Evolutionary conservation across 164 flowering plant genomes (phyloP), one percentile per base, ranked within the genome.

Genomic region (Umbilicus rupestris): DNA sequence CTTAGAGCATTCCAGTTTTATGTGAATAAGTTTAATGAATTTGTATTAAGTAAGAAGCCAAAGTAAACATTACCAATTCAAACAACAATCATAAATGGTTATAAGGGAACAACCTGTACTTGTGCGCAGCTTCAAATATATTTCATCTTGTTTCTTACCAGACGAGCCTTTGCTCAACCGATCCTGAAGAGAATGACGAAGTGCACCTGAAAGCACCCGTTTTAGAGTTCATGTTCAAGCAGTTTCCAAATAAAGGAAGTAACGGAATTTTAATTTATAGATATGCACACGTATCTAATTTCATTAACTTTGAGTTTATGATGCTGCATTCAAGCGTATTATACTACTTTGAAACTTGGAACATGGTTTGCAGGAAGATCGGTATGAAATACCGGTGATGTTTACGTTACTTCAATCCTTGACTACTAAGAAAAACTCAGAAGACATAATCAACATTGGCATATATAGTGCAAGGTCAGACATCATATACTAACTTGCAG

Each of bases 131-230:
- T 88, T 95, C 72, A 95, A 71, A 74, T 83, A 78, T 74, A 95
- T 95, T 73, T 92, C 94, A 79, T 95, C 99, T 28, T 88, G 94
- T 65, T 82, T 78, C 80, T 78, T 89, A 49, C 92, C 82, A 17
- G 91, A 73, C 31, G 87, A 76, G 66, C 83, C 83, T 68, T 88
- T 90, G 77, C 99, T 88, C 68, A 95, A 78, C 72, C 97, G 86
- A 67, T 90, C 97, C 74, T 95, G 97, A 37, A 95, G 83, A 73
- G 96, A 89, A 82, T 90, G 99, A 63, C 99, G 84, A 62, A 95
- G 88, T 47, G 96, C 94, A 81, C 97, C 99, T 95, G 66, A 37
- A 74, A 49, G 29, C 28, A 63, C 17, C 42, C 7, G 17, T 17
- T 50, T 55, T 55, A 55, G 31, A 37, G 17, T 63, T 20, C 22